Evolutionary conservation across 805 yeast species (phyloP).

Genomic region (Saccharomycodes ludwigii): DNA sequence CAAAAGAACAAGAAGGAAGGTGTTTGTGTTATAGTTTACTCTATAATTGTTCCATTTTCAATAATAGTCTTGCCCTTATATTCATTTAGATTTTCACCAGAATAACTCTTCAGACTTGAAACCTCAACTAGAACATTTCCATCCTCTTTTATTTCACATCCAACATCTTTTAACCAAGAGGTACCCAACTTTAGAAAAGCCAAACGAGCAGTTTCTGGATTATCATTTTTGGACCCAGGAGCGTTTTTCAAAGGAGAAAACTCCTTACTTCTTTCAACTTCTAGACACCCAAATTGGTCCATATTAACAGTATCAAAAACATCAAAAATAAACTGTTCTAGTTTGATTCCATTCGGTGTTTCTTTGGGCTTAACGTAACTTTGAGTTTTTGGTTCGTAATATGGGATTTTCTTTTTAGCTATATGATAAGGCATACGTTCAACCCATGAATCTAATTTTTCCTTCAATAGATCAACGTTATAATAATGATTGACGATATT

Average conservation of each 20-base stretch:
- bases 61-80: constrained; percentile 35
- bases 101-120: constrained; percentile 59
- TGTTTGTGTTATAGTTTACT: constrained; percentile 1
- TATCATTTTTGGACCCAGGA: constrained; percentile 68
- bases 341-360: constrained; percentile 85
- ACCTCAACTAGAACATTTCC: constrained; percentile 56
- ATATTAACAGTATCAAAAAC: constrained; percentile 74
- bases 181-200: constrained; percentile 58
- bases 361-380: constrained; percentile 45
- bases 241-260: constrained; percentile 93
- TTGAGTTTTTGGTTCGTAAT: constrained; percentile 35
- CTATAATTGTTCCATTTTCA: constrained; percentile 17
- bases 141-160: constrained; percentile 45
- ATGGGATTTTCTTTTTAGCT: constrained; percentile 80
- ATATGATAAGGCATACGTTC: constrained; percentile 79
- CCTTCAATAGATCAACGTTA: constrained; percentile 57
- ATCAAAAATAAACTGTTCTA: constrained; percentile 95
- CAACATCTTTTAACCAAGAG: constrained; percentile 58
- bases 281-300: constrained; percentile 74
- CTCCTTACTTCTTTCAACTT: constrained; percentile 75
- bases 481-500: constrained; percentile 96
- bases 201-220: constrained; percentile 67
- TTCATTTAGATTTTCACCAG: constrained; percentile 56
- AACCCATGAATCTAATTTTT: constrained; percentile 58
- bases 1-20: background rate